Evolutionary conservation across 2,329 filamentous ascomycete genomes (phyloP), one percentile per base, ranked within the genome.

Genomic region (Pseudopyrenochaeta lycopersici): DNA sequence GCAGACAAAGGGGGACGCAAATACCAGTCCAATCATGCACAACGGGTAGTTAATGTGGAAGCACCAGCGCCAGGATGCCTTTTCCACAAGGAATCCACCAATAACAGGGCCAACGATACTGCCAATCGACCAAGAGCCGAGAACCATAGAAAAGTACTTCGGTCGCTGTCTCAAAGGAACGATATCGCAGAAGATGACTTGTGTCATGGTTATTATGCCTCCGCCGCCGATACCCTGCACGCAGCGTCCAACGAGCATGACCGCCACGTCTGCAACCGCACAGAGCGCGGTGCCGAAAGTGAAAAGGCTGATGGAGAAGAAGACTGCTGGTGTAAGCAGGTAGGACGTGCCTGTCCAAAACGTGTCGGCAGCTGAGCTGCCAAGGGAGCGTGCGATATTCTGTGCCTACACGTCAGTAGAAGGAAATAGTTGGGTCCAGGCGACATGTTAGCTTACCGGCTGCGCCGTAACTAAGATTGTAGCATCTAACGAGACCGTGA

Each of bases 311-410:
- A 76, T 73, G 33, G 85, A 85, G 62, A 87, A 83, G 35, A 85
- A 80, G 27, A 87, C 82, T 0, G 88, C 86, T 51, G 84, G 86
- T 2, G 87, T 84, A 4, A 91, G 81, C 3, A 91, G 77, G 60
- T 89, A 91, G n/a, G 85, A 86, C 3, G 88, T 90, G 2, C 88
- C 88, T 11, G 86, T 83, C 89, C 88, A 91, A 65, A 90, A 90
- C 0, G 87, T 85, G 72, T 90, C 66, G 15, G 57, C 54, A 0
- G 69, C 57, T 18, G 58, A 60, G 9, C 68, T 66, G 21, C 62
- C 42, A n/a, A 73, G 56, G 2, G 55, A 53, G 12, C 52, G 50
- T 18, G 68, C 60, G 11, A 73, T 68, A 31, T 62, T 52, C 68
- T 72, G 32, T 20, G 15, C 12, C 3, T 18, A 18, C 14, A 2